Evolutionary conservation across 371 early-diverging fungal species (phyloP).

Genomic region (Fennellomyces sp.): DNA sequence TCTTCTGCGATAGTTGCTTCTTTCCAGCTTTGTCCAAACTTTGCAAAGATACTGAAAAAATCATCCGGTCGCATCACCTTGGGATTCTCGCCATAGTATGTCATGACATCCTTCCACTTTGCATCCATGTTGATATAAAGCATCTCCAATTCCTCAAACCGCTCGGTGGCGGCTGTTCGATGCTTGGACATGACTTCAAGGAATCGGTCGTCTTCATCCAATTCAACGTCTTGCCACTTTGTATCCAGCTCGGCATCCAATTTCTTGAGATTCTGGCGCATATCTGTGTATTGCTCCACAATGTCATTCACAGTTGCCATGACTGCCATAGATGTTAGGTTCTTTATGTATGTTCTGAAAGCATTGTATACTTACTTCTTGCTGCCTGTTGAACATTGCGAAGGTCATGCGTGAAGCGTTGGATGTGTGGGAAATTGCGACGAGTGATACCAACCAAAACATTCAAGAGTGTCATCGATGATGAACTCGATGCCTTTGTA

Average conservation of each 20-base stretch:
- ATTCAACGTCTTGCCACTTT: constrained; percentile 15
- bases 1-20: constrained; percentile 31
- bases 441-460: constrained; percentile 50
- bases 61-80: constrained; percentile 38
- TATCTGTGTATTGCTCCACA: constrained; percentile 29
- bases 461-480: constrained; percentile 48
- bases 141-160: constrained; percentile 44
- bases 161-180: constrained; percentile 25
- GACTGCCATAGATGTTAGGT: constrained; percentile 8
- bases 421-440: constrained; percentile 50
- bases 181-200: constrained; percentile 38
- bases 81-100: constrained; percentile 39
- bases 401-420: constrained; percentile 40
- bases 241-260: constrained; percentile 20
- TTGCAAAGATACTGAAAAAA: constrained; percentile 33
- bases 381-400: constrained; percentile 42
- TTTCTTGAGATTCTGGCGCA: constrained; percentile 23
- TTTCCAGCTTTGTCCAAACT: constrained; percentile 28
- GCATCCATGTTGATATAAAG: constrained; percentile 49
- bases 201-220: constrained; percentile 35
- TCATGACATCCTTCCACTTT: constrained; percentile 48
- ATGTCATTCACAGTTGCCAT: constrained; percentile 32
- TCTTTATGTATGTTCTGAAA: neutral
- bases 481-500: constrained; percentile 47
- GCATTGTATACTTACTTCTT: constrained; percentile 28